Evolutionary conservation across 140 eudicot species (phyloP), one percentile per base, ranked within the genome.

Genomic region (Flaveria floridana): DNA sequence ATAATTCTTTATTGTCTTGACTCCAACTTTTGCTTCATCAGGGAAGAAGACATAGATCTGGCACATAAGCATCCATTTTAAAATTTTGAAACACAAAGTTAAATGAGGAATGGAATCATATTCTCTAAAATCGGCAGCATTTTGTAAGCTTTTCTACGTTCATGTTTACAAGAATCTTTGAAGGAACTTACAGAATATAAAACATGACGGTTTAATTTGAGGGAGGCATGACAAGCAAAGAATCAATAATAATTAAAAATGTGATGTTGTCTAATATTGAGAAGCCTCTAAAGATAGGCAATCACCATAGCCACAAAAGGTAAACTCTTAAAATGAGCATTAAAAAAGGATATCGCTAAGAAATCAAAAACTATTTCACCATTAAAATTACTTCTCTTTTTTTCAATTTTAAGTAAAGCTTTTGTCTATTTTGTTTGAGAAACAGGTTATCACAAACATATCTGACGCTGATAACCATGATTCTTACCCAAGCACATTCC

Each of bases 31-130:
- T 67, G 83, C 75, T 74, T 90, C 97, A 67, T 93, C 98, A 2
- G 97, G 98, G 78, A 83, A 93, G 86, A 93, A 93, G 26, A 90
- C 86, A 48, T 88, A 93, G 64, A 93, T 90, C 98, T 93, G 87
- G 55, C 21, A 30, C 51, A 76, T 42, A 64, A 64, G 19, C 8
- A 72, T 37, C 39, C 73, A 41, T 41, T 82, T 70, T 44, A 47
- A 21, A 46, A 62, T 1, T 37, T 13, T 10, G 53, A 44, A 23
- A 47, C 10, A 37, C 9, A 16, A 53, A 34, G 39, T 51, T 37
- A 51, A 4, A 61, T 12, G 39, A 61, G 37, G 14, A 65, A 41
- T 14, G 53, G 13, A 61, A 19, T 42, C 42, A 11, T 9, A 50
- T 44, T 53, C 39, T 47, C 62, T 25, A 55, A 14, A 30, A 47